Evolutionary conservation across 345 rosid genomes (phyloP), one percentile per base, ranked within the genome.

Genomic region (Erodium maritimum): DNA sequence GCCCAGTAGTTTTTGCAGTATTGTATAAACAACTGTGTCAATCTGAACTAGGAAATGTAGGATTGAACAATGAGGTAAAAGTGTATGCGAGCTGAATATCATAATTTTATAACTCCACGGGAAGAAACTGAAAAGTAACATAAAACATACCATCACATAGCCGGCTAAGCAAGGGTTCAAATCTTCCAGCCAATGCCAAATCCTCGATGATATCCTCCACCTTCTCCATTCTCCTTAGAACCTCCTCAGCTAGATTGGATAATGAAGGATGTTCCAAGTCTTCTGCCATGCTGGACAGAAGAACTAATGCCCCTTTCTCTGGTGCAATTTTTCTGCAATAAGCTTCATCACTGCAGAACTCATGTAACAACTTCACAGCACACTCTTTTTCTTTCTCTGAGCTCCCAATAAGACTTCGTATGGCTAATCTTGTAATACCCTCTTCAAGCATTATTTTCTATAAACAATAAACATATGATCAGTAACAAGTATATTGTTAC

Each of bases 221-320:
- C 37, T 24, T 64, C 66, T 71, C 82, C 68, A 77, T 21, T 58
- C 34, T 65, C 51, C 63, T 69, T 50, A 74, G 71, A 21, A 74
- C 66, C 62, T 71, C 79, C 56, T 66, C 79, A 56, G 79, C 79
- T 23, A 69, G 64, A 53, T 74, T 77, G 51, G 74, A 70, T 63
- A 74, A 59, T 54, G 74, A 24, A 60, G 72, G 72, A 66, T 71
- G 61, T 68, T 74, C 82, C 61, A 64, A 62, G 58, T 69, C 69
- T 65, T 70, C 76, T 21, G 79, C 70, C 75, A 74, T 66, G 73
- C 69, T 71, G 19, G 74, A 55, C 46, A 74, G 79, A 59, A 74
- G 82, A 61, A 78, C 72, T 55, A 71, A 62, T 33, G 82, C 82
- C 16, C 79, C 73, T 57, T 78, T 78, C 67, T 74, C 79, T 17